Evolutionary conservation across 2,329 filamentous ascomycete species (phyloP), one percentile per base, ranked within the genome.

Genomic region (Tolypocladium ophioglossoides): DNA sequence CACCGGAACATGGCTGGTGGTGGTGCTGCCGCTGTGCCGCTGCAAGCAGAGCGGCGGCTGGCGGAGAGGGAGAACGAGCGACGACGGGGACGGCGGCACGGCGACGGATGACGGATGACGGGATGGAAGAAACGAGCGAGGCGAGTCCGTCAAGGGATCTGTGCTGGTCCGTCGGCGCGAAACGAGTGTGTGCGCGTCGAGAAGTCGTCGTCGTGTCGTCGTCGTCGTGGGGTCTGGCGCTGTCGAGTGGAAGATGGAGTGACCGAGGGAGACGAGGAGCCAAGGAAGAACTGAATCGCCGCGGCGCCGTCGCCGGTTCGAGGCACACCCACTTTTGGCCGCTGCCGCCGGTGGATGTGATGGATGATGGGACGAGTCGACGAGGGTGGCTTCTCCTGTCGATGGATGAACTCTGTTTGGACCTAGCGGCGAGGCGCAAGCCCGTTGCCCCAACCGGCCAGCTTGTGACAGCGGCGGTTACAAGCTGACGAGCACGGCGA

Each of bases 1-100:
- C 75, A 73, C 58, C 68, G 63, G 53, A 72, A 58, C 72, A 75
- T 75, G 60, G 59, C 44, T 38, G 51, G 4, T 4, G 44, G 44
- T 6, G 27, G 10, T 32, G 44, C 27, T 32, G 27, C 44, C 44
- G 44, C 44, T 20, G 44, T 14, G 27, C 27, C 5, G 18, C 18
- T 4, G 18, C 27, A 10, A 20, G 27, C 44, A 20, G 27, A 32
- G 27, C 44, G 24, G 41, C 41, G 10, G 44, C 44, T 32, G 44
- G 44, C 27, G 18, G 27, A 20, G 9, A 14, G 27, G 22, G 24
- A 12, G 22, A 6, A 27, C 27, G 27, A 27, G 27, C 27, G 27
- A 44, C 40, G 20, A 20, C 22, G 22, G 34, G 11, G 34, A 11
- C 34, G 12, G 22, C 22, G 40, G 40, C 11, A 44, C 12, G 22